Evolutionary conservation across 495 filamentous ascomycete genomes (phyloP).

Genomic region (Aspergillus egyptiacus): DNA sequence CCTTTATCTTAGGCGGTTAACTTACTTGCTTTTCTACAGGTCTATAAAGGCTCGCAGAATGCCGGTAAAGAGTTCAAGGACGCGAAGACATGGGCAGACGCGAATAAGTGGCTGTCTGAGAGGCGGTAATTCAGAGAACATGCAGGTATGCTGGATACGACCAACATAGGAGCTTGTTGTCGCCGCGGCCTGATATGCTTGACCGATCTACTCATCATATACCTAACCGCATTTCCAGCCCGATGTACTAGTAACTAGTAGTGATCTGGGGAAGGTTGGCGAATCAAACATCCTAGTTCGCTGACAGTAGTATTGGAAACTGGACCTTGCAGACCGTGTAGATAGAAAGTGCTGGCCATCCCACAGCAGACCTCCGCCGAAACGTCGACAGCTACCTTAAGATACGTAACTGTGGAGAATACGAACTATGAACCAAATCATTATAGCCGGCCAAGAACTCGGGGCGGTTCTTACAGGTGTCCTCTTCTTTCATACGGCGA

Average conservation of each 20-base stretch:
- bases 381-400: too few relatives aligned
- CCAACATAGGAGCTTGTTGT: constrained; percentile 1
- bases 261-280: too few relatives aligned
- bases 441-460: neutral
- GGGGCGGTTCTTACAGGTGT: constrained; percentile 18
- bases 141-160: neutral
- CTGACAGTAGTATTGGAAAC: too few relatives aligned
- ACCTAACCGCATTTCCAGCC: too few relatives aligned
- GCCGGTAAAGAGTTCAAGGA: constrained; percentile 61
- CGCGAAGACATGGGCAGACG: constrained; percentile 56
- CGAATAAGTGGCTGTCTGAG: constrained; percentile 56
- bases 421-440: too few relatives aligned
- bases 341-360: too few relatives aligned
- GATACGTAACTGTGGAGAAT: too few relatives aligned
- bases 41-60: constrained; percentile 60
- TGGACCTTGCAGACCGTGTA: too few relatives aligned
- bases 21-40: constrained; percentile 26
- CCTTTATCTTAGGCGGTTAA: neutral
- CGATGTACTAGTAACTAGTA: too few relatives aligned
- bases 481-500: too few relatives aligned
- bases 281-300: too few relatives aligned
- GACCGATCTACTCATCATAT: neutral
- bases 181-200: neutral
- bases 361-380: too few relatives aligned
- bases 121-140: constrained; percentile 33